These are phyloP conservation scores for Epichloe elymi DNA, from an alignment of 2,329 filamentous ascomycete species.

Conservation along the genomic window DNA sequence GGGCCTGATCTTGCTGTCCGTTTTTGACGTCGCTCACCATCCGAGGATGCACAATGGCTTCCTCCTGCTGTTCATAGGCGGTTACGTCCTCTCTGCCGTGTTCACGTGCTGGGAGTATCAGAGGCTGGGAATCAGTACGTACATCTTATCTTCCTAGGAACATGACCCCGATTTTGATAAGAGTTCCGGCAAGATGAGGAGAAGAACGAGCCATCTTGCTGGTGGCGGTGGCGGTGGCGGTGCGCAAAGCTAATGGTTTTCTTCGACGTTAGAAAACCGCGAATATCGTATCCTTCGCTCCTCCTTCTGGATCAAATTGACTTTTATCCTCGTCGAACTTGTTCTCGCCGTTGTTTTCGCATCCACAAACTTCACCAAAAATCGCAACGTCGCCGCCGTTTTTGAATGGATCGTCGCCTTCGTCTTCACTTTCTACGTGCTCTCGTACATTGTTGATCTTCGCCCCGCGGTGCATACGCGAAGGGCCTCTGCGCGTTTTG, in stretches of 20 bases:
- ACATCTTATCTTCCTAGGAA: not conserved
- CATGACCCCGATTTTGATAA: too few species aligned
- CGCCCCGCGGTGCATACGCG: slow-evolving; percentile 60
- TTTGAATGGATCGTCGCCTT: slow-evolving; percentile 71
- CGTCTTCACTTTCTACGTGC: slow-evolving; percentile 76
- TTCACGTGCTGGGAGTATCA: slow-evolving; percentile 88
- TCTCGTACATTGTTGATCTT: slow-evolving; percentile 80
- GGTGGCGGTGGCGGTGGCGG: too few species aligned
- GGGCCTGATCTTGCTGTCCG: slow-evolving; percentile 68
- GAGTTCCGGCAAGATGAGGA: too few species aligned
- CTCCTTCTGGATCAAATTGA: slow-evolving; percentile 80
- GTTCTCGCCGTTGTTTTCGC: slow-evolving; percentile 62
- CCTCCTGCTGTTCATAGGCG: slow-evolving; percentile 69
- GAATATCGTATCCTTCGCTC: slow-evolving; percentile 58
- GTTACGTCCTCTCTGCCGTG: slow-evolving; percentile 74
- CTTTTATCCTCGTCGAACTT: slow-evolving; percentile 72
- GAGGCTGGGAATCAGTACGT: slow-evolving; percentile 59
- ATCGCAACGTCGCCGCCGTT: slow-evolving; percentile 57
- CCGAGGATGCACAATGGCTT: slow-evolving; percentile 59
- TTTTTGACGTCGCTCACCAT: slow-evolving; percentile 73
- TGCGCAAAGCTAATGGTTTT: not conserved
- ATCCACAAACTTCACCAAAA: slow-evolving; percentile 32
- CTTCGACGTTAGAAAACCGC: slow-evolving; percentile 44
- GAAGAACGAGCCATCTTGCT: too few species aligned
- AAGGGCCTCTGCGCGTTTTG: slow-evolving; percentile 14